Conservation (phyloP, 768 basidiomycete species). For the Lanmaoa pseudosensibilis region DNA sequence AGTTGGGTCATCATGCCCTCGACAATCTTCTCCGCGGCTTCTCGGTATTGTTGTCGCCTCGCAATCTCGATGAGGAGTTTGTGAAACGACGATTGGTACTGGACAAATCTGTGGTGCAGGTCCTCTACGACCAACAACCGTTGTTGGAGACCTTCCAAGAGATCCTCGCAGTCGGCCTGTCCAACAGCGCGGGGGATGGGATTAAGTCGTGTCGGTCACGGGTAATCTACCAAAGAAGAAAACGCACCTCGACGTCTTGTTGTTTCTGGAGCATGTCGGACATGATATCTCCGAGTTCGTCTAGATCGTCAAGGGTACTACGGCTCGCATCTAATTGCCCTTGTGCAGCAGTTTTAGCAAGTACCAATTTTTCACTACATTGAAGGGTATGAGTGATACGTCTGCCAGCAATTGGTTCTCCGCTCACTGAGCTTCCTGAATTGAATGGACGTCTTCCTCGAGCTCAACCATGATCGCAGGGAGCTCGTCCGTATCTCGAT, state of each 20-base stretch:
- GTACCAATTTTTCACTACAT: slow-evolving; percentile 52
- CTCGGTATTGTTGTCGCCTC: slow-evolving; percentile 64
- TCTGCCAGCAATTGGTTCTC: neutral
- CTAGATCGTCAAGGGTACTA: slow-evolving; percentile 59
- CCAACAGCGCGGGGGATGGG: neutral
- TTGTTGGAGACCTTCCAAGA: slow-evolving; percentile 55
- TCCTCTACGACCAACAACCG: slow-evolving; percentile 63
- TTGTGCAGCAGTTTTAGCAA: slow-evolving; percentile 43
- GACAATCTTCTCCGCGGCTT: slow-evolving; percentile 64
- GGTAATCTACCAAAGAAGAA: neutral
- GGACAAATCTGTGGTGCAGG: slow-evolving; percentile 63
- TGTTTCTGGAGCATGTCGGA: slow-evolving; percentile 71
- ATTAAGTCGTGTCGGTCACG: neutral
- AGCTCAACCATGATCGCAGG: slow-evolving; percentile 73
- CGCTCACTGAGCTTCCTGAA: slow-evolving; percentile 60
- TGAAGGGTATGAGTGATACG: slow-evolving; percentile 1
- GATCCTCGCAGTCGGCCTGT: slow-evolving; percentile 53
- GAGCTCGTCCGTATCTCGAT: slow-evolving; percentile 76
- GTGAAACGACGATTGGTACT: slow-evolving; percentile 71
- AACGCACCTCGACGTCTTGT: slow-evolving; percentile 62
- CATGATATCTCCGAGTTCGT: slow-evolving; percentile 80
- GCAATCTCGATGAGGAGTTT: slow-evolving; percentile 74
- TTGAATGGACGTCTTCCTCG: slow-evolving; percentile 53
- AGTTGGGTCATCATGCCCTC: slow-evolving; percentile 65
- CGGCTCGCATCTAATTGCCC: slow-evolving; percentile 51